Evolutionary conservation across 139 green algal species (phyloP), one percentile per base, ranked within the genome.

Genomic region (Chlorella sp.): DNA sequence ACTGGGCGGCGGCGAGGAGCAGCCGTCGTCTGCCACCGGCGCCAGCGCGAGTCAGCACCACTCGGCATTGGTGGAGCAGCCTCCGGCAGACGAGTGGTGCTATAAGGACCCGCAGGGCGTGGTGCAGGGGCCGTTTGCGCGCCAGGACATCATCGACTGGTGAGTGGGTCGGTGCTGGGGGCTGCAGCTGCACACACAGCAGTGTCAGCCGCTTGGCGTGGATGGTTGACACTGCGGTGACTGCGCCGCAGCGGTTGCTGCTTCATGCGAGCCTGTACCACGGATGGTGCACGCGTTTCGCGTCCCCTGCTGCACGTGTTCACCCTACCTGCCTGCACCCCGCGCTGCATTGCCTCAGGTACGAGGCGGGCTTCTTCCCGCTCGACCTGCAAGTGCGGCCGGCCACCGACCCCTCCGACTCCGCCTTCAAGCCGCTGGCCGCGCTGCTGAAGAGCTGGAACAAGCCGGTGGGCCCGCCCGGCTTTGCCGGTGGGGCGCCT

Each of bases 141-240:
- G 88, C 11, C 67, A 82, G 14, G 94, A 98, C 80, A 96, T 98
- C 56, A 73, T 97, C 38, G 94, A 95, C 3, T 98, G 95, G 95
- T 93, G 92, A 17, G 83, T 32, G 13, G 8, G 9, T 32, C 32
- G 17, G 44, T 32, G 46, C n/a, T 24, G 70, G 38, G 34, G 67
- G 22, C 24, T 65, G 56, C 22, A 16, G 56, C 26, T 65, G 56
- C 22, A 24, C 30, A 65, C 3, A 14, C 7, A 65, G 9, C 26
- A 24, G 22, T 4, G 26, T 20, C 56, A n/a, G 56, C 3, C 22
- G 56, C 3, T 65, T 30, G 9, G 56, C 9, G 13, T 3, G 8
- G 56, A 65, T 9, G 56, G 56, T 30, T 26, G 26, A 24, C 26
- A 65, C 22, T 20, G 9, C 9, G 6, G 56, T 65, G 56, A 30